These are phyloP conservation scores for Reticulascus tulasneorum DNA, from an alignment of 2,329 filamentous ascomycete genomes.

Conservation along the genomic window DNA sequence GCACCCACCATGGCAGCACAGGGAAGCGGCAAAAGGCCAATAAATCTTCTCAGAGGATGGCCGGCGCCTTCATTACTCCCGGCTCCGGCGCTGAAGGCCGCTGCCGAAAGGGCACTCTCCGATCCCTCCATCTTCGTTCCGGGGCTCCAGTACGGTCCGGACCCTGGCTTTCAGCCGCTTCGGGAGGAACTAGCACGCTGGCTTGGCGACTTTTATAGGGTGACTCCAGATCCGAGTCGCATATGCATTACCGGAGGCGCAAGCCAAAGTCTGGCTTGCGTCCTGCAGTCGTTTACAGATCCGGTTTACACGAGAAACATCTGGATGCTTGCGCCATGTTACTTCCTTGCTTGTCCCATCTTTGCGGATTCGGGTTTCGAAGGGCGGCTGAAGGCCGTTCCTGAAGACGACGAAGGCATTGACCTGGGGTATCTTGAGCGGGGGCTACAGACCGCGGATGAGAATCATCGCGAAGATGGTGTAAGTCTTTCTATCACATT, in stretches of 20 bases:
- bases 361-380: constrained; percentile 77
- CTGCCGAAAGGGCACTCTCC: constrained; percentile 58
- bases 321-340: constrained; percentile 79
- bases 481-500: neutral
- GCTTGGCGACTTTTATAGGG: constrained; percentile 65
- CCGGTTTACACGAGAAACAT: constrained; percentile 68
- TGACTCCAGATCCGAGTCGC: constrained; percentile 53
- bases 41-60: constrained; percentile 68
- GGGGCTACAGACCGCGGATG: constrained; percentile 32
- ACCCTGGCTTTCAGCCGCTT: constrained; percentile 68
- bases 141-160: constrained; percentile 75
- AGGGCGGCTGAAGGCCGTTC: constrained; percentile 62
- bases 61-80: constrained; percentile 63
- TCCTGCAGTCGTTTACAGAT: constrained; percentile 78
- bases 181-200: constrained; percentile 66
- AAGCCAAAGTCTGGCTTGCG: constrained; percentile 73
- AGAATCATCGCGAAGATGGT: no score
- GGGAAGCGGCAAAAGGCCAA: no score
- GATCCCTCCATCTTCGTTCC: constrained; percentile 55
- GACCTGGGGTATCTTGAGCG: constrained; percentile 59
- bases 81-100: constrained; percentile 54
- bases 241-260: constrained; percentile 84
- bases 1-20: no score
- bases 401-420: constrained; percentile 74
- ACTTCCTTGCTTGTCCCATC: constrained; percentile 80